Conservation (phyloP, 495 filamentous ascomycete species). For the Trichoderma gamsii region DNA sequence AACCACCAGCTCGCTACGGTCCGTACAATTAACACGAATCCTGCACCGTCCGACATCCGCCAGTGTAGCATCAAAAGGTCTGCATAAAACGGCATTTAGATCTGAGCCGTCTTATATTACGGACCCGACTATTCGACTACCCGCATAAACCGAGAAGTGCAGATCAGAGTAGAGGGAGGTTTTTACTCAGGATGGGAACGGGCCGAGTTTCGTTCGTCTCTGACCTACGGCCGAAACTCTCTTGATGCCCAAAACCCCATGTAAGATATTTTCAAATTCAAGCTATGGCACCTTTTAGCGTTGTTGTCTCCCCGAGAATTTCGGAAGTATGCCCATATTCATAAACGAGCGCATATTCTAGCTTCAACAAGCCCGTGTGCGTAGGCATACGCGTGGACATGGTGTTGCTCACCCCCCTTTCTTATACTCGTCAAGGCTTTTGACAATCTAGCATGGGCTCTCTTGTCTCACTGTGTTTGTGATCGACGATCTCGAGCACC, state of each 20-base stretch:
- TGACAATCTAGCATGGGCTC: background rate
- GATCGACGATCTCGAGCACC: too few relatives aligned
- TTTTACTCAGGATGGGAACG: background rate
- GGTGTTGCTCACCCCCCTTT: background rate
- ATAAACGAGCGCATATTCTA: background rate
- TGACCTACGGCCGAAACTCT: background rate
- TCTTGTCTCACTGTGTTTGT: background rate
- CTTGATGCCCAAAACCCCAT: constrained; percentile 1
- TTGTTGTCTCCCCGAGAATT: background rate
- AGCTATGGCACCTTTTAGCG: background rate
- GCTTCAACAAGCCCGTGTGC: background rate
- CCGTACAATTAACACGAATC: background rate
- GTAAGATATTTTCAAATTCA: background rate
- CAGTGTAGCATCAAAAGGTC: background rate
- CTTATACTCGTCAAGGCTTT: background rate
- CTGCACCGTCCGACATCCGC: background rate
- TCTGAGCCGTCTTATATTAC: background rate
- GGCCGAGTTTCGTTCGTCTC: background rate
- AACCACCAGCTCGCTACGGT: too few relatives aligned
- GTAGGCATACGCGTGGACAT: background rate
- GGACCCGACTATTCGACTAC: background rate
- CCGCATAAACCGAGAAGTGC: background rate
- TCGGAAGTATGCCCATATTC: background rate
- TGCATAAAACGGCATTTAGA: background rate
- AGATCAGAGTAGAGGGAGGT: background rate